phyloP scores from a whole-genome alignment of 768 basidiomycete species.

The Kwoniella newhampshirensis region DNA sequence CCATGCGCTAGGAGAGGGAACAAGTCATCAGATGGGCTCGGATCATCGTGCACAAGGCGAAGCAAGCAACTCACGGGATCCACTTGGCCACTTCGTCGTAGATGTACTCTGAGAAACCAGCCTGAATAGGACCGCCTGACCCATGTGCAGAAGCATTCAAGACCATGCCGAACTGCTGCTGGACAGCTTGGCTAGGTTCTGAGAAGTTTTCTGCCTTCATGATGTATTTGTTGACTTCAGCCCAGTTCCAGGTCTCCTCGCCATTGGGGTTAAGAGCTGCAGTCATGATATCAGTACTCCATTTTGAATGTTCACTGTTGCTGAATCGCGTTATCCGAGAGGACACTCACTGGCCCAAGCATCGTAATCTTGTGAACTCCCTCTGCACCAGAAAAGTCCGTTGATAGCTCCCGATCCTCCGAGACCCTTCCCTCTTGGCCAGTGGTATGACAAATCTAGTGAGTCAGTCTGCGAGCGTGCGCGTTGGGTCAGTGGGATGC shows the following conservation, averaged over 20 bases:
- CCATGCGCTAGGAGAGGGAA: conserved; percentile 47
- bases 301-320: too few species aligned
- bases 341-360: conserved; percentile 40
- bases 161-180: conserved; percentile 57
- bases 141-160: conserved; percentile 60
- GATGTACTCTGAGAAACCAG: conserved; percentile 57
- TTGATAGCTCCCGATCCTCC: conserved; percentile 71
- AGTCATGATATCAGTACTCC: too few species aligned
- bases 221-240: conserved; percentile 46
- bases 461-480: conserved; percentile 22
- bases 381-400: conserved; percentile 61
- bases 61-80: conserved; percentile 55
- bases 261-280: conserved; percentile 53
- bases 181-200: conserved; percentile 57
- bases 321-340: not conserved
- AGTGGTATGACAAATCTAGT: conserved; percentile 45
- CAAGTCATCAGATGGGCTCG: too few species aligned
- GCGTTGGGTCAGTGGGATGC: too few species aligned
- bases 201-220: conserved; percentile 61
- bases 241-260: conserved; percentile 46
- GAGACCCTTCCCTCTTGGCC: conserved; percentile 67
- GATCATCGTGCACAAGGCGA: too few species aligned
- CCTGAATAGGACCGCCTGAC: conserved; percentile 59
- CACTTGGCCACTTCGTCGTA: conserved; percentile 61
- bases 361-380: conserved; percentile 33